These are phyloP conservation scores for Zymoseptoria passerinii DNA, from an alignment of 2,329 filamentous ascomycete genomes.

Conservation along the genomic window DNA sequence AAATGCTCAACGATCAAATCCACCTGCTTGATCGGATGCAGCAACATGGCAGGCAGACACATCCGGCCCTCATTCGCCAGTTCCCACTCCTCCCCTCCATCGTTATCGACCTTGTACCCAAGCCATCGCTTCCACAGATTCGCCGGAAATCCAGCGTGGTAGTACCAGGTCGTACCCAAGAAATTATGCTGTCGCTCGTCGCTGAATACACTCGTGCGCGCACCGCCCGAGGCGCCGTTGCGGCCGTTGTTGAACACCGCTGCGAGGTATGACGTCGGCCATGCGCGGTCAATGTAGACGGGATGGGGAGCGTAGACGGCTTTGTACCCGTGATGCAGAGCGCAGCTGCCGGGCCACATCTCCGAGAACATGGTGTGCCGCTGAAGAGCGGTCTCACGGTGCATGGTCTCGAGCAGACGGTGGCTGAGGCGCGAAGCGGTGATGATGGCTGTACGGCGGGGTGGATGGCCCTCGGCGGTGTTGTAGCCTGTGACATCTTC, in stretches of 20 bases:
- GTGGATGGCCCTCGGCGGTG: slow-evolving; percentile 45
- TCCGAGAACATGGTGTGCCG: slow-evolving; percentile 69
- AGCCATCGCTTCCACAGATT: slow-evolving; percentile 51
- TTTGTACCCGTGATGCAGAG: slow-evolving; percentile 69
- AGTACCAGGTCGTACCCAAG: slow-evolving; percentile 46
- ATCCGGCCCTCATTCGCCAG: slow-evolving; percentile 39
- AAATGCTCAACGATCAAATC: slow-evolving; percentile 39
- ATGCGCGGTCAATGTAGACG: slow-evolving; percentile 49
- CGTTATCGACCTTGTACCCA: slow-evolving; percentile 45
- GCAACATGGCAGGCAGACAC: slow-evolving; percentile 41
- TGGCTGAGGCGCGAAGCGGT: slow-evolving; percentile 61
- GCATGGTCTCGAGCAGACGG: slow-evolving; percentile 61
- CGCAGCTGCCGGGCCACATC: slow-evolving; percentile 66
- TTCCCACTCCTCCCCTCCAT: slow-evolving; percentile 41
- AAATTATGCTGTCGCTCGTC: slow-evolving; percentile 49
- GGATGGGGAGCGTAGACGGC: slow-evolving; percentile 58
- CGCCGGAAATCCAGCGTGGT: slow-evolving; percentile 44
- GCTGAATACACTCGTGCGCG: slow-evolving; percentile 41
- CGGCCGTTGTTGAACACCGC: slow-evolving; percentile 49
- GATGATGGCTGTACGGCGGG: slow-evolving; percentile 62
- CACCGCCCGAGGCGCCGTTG: slow-evolving; percentile 43
- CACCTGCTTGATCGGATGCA: slow-evolving; percentile 46
- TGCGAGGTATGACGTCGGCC: slow-evolving; percentile 47
- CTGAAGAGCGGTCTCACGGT: slow-evolving; percentile 61
- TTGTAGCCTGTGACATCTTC: slow-evolving; percentile 65